These are phyloP conservation scores for Mycena alexandri DNA, from an alignment of 768 basidiomycete genomes.

Conservation along the genomic window DNA sequence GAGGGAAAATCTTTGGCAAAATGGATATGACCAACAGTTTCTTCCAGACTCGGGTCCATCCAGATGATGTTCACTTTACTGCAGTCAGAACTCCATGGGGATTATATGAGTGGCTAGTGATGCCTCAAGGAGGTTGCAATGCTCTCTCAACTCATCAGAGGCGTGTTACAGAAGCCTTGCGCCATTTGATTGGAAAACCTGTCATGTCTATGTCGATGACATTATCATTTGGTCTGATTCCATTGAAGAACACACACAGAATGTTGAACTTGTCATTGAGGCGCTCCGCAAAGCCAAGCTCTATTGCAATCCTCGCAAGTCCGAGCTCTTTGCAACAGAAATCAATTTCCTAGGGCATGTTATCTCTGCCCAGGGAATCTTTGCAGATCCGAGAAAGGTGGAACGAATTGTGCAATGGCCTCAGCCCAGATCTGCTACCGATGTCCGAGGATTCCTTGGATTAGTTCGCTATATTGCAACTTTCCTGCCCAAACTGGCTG, in stretches of 20 bases:
- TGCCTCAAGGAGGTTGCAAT: constrained; percentile 54
- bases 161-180: constrained; percentile 48
- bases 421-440: constrained; percentile 26
- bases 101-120: constrained; percentile 54
- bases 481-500: constrained; percentile 36
- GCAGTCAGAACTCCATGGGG: constrained; percentile 51
- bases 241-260: constrained; percentile 42
- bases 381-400: constrained; percentile 42
- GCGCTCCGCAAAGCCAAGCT: no score
- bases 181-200: constrained; percentile 51
- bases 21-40: constrained; percentile 1
- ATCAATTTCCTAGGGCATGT: no score
- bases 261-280: no score
- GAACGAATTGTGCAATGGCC: constrained; percentile 42
- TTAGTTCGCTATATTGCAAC: constrained; percentile 40
- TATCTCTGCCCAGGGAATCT: no score
- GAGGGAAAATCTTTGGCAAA: no score
- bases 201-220: constrained; percentile 50
- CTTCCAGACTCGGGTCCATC: constrained; percentile 35
- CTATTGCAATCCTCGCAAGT: no score
- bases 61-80: constrained; percentile 46
- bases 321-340: no score
- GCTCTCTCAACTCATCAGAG: constrained; percentile 50
- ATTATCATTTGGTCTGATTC: constrained; percentile 48
- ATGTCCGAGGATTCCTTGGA: constrained; percentile 44